phyloP scores from a whole-genome alignment of 768 basidiomycete genomes.

The Psilocybe tampanensis region DNA sequence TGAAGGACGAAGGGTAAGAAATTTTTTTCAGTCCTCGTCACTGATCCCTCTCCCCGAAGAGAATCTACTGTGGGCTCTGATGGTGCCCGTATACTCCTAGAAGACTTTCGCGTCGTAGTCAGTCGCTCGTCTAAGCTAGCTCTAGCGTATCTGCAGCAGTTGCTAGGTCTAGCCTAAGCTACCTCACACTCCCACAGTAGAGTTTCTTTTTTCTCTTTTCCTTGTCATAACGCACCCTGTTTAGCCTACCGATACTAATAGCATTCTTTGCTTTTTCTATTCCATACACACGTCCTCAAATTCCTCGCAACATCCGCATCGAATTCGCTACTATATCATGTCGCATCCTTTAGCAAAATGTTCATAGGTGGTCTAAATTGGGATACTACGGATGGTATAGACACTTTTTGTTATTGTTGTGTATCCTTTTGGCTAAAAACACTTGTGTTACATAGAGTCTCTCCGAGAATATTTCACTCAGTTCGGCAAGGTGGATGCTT shows the following conservation, averaged over 20 bases:
- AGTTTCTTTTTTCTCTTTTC: slow-evolving; percentile 59
- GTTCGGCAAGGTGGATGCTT: slow-evolving; percentile 96
- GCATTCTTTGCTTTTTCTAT: slow-evolving; percentile 55
- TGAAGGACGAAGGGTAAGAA: slow-evolving; percentile 99
- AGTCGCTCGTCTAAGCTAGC: slow-evolving; percentile 70
- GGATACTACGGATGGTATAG: slow-evolving; percentile 98
- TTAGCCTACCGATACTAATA: slow-evolving; percentile 85
- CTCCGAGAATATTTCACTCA: slow-evolving; percentile 90
- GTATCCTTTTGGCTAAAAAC: slow-evolving; percentile 36
- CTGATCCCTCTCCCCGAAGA: slow-evolving; percentile 25
- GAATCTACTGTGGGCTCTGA: slow-evolving; percentile 30
- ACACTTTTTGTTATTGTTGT: slow-evolving; percentile 38
- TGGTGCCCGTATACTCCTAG: slow-evolving; percentile 32
- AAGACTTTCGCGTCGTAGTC: slow-evolving; percentile 65
- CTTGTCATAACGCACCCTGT: slow-evolving; percentile 65
- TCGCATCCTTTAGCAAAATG: slow-evolving; percentile 82
- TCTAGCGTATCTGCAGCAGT: slow-evolving; percentile 65
- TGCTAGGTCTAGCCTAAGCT: slow-evolving; percentile 79
- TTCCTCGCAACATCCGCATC: slow-evolving; percentile 19
- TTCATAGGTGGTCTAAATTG: slow-evolving; percentile 99
- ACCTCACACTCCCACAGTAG: slow-evolving; percentile 67
- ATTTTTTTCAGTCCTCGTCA: slow-evolving; percentile 26
- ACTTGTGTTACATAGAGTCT: slow-evolving; percentile 53
- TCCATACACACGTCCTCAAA: slow-evolving; percentile 26
- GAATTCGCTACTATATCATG: slow-evolving; percentile 13